Percentiles rank a stretch among this genome's conserved stretches.
Evolutionary conservation across 1,139 yeast species (phyloP).

Genomic region (Kluyveromyces sp.): DNA sequence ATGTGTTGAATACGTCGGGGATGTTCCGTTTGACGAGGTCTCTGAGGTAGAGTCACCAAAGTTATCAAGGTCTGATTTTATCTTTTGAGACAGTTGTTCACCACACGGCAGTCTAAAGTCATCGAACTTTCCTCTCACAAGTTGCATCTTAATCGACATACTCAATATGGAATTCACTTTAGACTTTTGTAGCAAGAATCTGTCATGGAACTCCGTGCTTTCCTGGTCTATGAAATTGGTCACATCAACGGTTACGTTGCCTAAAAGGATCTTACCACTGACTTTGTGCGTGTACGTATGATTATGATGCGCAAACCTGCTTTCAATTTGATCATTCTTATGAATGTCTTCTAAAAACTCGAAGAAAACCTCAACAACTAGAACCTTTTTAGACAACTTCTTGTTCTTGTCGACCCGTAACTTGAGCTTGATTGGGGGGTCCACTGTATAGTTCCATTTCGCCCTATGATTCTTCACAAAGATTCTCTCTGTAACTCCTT

Average conservation of each 20-base stretch:
- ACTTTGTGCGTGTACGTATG: constrained; percentile 21
- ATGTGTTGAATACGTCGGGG: constrained; percentile 2
- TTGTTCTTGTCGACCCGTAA: constrained; percentile 36
- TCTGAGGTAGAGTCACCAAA: constrained; percentile 5
- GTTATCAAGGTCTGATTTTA: constrained; percentile 18
- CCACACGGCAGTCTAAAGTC: constrained; percentile 21
- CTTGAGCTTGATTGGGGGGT: constrained; percentile 34
- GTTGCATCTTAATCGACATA: constrained; percentile 41
- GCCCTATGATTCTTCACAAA: constrained; percentile 45
- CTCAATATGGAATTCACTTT: constrained; percentile 75
- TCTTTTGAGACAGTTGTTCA: constrained; percentile 12
- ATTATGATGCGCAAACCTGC: constrained; percentile 2
- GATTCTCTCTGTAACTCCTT: constrained; percentile 31
- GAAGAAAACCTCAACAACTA: constrained; percentile 35
- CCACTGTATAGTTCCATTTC: constrained; percentile 40
- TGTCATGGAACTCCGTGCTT: constrained; percentile 44
- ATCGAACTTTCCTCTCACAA: constrained; percentile 38
- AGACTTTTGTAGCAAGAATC: constrained; percentile 67
- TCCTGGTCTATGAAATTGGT: constrained; percentile 61
- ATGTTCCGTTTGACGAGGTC: constrained; percentile 4
- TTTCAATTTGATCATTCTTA: constrained; percentile 1
- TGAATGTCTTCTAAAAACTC: constrained; percentile 23
- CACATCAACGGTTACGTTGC: constrained; percentile 59
- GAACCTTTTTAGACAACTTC: constrained; percentile 32
- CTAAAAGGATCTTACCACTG: constrained; percentile 44